Evolutionary conservation across 305 asterid genomes (phyloP).

Genomic region (Fraxinus platypoda): DNA sequence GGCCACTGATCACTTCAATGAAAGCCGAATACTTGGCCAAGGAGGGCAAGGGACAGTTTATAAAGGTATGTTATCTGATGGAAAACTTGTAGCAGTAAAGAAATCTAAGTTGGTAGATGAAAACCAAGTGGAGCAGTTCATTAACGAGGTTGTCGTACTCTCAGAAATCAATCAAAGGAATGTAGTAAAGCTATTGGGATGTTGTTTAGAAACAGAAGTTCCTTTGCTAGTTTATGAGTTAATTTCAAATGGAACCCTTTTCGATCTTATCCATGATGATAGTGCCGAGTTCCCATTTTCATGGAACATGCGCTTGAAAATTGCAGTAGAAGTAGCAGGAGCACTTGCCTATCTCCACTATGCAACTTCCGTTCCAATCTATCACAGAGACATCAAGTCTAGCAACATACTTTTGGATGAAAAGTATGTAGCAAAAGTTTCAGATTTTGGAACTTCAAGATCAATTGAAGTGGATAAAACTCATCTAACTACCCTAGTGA

Average conservation of each 20-base stretch:
- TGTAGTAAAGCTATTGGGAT: neutral
- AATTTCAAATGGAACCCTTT: neutral
- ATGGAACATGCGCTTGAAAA: neutral
- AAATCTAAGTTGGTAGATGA: neutral
- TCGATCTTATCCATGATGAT: neutral
- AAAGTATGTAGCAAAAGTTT: neutral
- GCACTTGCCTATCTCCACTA: neutral
- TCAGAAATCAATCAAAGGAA: neutral
- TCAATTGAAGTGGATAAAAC: neutral
- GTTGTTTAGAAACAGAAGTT: neutral
- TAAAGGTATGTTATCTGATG: neutral
- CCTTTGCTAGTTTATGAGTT: neutral
- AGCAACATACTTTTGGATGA: neutral
- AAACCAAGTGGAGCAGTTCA: neutral
- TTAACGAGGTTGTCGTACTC: neutral
- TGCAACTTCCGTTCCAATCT: neutral
- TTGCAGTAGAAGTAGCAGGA: neutral
- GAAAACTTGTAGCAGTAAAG: neutral
- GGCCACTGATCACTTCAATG: neutral
- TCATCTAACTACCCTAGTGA: neutral
- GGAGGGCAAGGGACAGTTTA: neutral
- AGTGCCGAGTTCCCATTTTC: neutral
- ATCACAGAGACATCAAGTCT: neutral
- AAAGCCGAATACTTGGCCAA: neutral
- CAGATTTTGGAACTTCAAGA: neutral